Conservation (phyloP, 176 grass and related monocot species). For the Rhynchospora pubera region DNA sequence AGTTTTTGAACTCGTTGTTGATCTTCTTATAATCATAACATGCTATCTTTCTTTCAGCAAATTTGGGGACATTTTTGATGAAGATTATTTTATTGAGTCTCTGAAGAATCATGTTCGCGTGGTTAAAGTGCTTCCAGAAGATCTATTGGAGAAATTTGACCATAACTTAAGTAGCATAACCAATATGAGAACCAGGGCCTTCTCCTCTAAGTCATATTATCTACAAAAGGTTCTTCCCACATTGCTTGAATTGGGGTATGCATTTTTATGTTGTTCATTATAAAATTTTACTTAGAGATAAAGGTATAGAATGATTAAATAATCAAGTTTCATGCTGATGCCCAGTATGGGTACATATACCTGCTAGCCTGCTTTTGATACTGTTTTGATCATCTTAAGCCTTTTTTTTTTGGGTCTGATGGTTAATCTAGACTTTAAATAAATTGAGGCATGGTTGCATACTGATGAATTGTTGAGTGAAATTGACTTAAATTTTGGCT, state of each 20-base stretch:
- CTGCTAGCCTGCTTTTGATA: neutral
- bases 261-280: slow-evolving; percentile 4
- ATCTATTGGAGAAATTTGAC: slow-evolving; percentile 50
- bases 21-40: neutral
- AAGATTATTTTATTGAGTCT: slow-evolving; percentile 66
- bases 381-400: neutral
- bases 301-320: neutral
- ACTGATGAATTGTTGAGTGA: neutral
- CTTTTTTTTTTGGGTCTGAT: neutral
- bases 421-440: neutral
- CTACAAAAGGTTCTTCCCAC: slow-evolving; percentile 71
- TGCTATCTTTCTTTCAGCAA: slow-evolving; percentile 41
- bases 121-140: slow-evolving; percentile 63
- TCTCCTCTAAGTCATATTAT: slow-evolving; percentile 61
- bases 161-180: slow-evolving; percentile 73
- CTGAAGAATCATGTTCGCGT: slow-evolving; percentile 63
- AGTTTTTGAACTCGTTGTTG: neutral
- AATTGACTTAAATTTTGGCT: neutral
- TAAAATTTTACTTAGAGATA: neutral
- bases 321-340: neutral
- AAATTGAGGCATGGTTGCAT: neutral
- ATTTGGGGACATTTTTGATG: slow-evolving; percentile 89
- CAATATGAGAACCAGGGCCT: slow-evolving; percentile 97
- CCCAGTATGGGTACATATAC: neutral
- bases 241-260: slow-evolving; percentile 73